phyloP scores from a whole-genome alignment of 352 stramenopile species.

The Globisporangium alternatum region DNA sequence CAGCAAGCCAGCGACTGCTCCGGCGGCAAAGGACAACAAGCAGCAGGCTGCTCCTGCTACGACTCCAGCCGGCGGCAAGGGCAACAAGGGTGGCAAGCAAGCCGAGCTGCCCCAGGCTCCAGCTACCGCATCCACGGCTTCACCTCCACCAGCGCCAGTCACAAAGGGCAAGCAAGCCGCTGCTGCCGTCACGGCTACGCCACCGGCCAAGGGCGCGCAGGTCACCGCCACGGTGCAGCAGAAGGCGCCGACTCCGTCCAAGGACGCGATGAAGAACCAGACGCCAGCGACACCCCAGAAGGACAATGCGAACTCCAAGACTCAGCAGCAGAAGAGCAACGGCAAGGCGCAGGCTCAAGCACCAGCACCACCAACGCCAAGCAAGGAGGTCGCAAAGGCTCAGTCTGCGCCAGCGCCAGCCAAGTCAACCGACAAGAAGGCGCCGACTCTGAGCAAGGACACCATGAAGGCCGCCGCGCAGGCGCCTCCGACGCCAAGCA shows the following conservation, averaged over 20 bases:
- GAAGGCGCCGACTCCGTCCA: constrained; percentile 1
- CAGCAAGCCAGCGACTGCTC: neutral
- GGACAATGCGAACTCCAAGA: constrained; percentile 4
- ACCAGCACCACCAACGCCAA: neutral
- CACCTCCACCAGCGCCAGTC: constrained; percentile 5
- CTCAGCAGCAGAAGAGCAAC: neutral
- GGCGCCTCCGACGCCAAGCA: neutral
- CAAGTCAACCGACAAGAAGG: neutral
- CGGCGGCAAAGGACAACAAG: constrained; percentile 3
- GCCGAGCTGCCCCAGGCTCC: neutral
- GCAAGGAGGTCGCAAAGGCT: neutral
- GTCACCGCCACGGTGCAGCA: constrained; percentile 6
- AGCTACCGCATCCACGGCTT: neutral
- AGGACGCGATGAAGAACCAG: constrained; percentile 8
- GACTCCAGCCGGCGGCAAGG: constrained; percentile 4
- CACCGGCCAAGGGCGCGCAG: constrained; percentile 1
- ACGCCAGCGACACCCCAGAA: neutral
- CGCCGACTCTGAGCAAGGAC: neutral
- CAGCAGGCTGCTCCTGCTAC: constrained; percentile 3
- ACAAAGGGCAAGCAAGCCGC: constrained; percentile 7
- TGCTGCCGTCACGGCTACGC: neutral
- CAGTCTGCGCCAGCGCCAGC: neutral
- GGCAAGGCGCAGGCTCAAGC: neutral
- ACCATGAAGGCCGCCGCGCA: neutral
- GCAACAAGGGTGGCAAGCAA: constrained; percentile 13